Percentiles rank a stretch among this genome's conserved stretches.
These are phyloP conservation scores for Chlamydomonas sp. DNA, from an alignment of 139 green algal genomes.

Conservation along the genomic window DNA sequence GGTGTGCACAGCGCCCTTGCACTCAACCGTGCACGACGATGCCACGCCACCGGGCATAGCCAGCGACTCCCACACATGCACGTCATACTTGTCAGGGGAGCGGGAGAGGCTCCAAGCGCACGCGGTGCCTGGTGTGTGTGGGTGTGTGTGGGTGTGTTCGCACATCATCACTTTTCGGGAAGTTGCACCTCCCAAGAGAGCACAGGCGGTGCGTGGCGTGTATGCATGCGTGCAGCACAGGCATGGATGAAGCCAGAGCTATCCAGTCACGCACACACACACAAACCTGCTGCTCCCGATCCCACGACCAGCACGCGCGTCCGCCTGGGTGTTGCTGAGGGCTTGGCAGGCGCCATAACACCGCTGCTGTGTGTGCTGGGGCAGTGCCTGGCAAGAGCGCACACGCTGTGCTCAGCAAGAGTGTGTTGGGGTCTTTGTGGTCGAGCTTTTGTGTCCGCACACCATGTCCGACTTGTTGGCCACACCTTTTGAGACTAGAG, in stretches of 20 bases:
- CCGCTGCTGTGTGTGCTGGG: no score
- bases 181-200: neutral
- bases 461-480: no score
- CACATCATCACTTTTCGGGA: neutral
- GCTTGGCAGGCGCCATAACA: no score
- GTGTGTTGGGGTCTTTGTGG: no score
- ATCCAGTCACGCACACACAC: neutral
- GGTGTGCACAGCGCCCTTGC: constrained; percentile 20
- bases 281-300: constrained; percentile 47
- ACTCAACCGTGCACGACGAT: constrained; percentile 28
- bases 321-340: no score
- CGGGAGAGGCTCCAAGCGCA: constrained; percentile 53
- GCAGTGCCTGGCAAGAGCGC: no score
- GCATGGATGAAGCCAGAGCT: neutral
- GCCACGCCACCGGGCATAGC: constrained; percentile 50
- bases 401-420: no score
- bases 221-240: neutral
- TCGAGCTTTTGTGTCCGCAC: no score
- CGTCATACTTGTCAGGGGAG: constrained; percentile 47
- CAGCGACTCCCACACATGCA: constrained; percentile 54
- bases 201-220: neutral
- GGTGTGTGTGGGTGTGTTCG: neutral
- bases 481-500: no score
- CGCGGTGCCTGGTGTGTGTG: constrained; percentile 35
- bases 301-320: constrained; percentile 51